Percentiles rank a stretch among this genome's conserved stretches.
phyloP scores from a whole-genome alignment of 163 green algal species.

The Volvox carteri region DNA sequence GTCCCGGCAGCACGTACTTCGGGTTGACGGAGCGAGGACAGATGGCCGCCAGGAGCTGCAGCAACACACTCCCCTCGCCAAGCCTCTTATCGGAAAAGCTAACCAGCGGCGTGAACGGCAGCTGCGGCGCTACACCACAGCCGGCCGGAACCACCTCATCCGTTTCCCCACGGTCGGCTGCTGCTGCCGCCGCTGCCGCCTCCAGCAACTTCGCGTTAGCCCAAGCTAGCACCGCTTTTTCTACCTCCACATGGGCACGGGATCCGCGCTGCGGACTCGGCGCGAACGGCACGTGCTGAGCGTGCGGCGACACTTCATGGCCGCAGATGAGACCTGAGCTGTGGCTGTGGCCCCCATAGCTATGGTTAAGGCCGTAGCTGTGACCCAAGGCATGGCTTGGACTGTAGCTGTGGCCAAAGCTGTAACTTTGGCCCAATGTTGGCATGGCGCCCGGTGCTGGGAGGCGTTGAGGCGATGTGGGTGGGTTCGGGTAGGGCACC shows the following conservation, averaged over 20 bases:
- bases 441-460: not conserved
- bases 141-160: not conserved
- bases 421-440: no score
- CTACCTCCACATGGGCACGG: slow-evolving; percentile 48
- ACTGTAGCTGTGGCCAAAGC: not conserved
- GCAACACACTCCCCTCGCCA: slow-evolving; percentile 50
- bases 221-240: slow-evolving; percentile 56
- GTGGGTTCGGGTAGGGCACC: no score
- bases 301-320: not conserved
- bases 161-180: not conserved
- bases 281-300: not conserved
- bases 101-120: not conserved
- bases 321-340: not conserved
- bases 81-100: slow-evolving; percentile 59
- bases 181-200: not conserved
- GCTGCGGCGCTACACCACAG: not conserved
- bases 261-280: not conserved
- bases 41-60: slow-evolving; percentile 69
- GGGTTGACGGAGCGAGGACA: slow-evolving; percentile 63
- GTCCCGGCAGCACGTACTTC: slow-evolving; percentile 62
- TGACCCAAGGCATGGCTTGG: not conserved
- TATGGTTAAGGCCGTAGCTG: not conserved
- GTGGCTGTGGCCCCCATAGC: no score
- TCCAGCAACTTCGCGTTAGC: slow-evolving; percentile 22
- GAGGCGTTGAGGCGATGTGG: not conserved